These are phyloP conservation scores for Pyrenula massariospora DNA, from an alignment of 495 filamentous ascomycete genomes.

Conservation along the genomic window DNA sequence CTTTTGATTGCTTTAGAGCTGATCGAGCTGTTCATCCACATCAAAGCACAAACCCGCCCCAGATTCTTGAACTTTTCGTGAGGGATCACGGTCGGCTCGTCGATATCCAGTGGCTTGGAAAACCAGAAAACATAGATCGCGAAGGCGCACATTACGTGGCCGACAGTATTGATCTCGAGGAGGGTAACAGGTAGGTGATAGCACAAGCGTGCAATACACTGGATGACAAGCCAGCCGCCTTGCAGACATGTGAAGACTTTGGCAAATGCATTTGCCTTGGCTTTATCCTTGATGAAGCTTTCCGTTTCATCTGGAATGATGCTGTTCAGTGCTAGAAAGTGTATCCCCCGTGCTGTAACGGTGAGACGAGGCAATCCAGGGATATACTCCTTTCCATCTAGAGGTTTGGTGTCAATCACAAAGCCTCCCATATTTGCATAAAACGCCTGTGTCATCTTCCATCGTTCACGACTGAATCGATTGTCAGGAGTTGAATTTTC, in stretches of 20 bases:
- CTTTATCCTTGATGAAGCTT: slow-evolving; percentile 16
- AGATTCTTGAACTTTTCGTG: neutral
- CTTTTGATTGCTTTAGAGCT: neutral
- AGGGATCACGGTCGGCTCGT: slow-evolving; percentile 8
- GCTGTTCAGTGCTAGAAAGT: neutral
- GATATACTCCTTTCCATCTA: slow-evolving; percentile 3
- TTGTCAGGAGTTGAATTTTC: neutral
- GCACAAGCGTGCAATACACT: slow-evolving; percentile 11
- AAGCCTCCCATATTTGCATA: slow-evolving; percentile 21
- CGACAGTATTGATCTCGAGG: slow-evolving; percentile 20
- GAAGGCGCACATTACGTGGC: slow-evolving; percentile 18
- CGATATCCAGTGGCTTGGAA: slow-evolving; percentile 19
- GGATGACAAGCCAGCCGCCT: slow-evolving; percentile 18
- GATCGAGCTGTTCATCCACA: slow-evolving; percentile 7
- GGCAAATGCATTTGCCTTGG: slow-evolving; percentile 16
- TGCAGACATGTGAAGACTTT: slow-evolving; percentile 20
- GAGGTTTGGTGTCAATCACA: slow-evolving; percentile 8
- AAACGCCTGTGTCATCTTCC: slow-evolving; percentile 16
- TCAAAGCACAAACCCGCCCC: slow-evolving; percentile 1
- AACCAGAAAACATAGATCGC: slow-evolving; percentile 22
- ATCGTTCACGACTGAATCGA: slow-evolving; percentile 2
- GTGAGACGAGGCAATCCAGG: slow-evolving; percentile 1
- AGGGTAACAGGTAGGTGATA: slow-evolving; percentile 12
- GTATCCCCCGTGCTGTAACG: slow-evolving; percentile 8
- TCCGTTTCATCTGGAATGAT: slow-evolving; percentile 9